Percentiles rank a stretch among this genome's conserved stretches.
phyloP scores from a whole-genome alignment of 1,284 basidiomycete genomes.

The Bondarzewia mesenterica region DNA sequence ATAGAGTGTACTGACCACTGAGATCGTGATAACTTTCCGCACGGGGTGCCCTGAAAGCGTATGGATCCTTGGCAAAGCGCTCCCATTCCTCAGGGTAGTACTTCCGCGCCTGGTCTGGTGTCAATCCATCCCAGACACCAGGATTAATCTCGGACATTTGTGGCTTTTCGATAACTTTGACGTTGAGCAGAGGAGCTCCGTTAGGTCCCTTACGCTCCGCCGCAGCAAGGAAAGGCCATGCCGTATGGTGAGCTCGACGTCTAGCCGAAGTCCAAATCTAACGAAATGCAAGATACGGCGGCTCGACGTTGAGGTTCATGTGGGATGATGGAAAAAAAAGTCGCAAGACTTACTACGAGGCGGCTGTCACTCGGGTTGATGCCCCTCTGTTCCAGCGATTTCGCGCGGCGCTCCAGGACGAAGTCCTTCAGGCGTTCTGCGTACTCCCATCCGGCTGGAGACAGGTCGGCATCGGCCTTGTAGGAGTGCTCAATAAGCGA shows the following conservation, averaged over 20 bases:
- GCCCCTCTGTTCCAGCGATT: conserved; percentile 60
- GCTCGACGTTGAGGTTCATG: too few relatives aligned
- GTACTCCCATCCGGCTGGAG: conserved; percentile 93
- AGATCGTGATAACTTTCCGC: conserved; percentile 94
- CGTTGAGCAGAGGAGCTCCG: conserved; percentile 24
- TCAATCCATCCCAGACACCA: conserved; percentile 92
- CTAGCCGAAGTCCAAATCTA: conserved; percentile 98
- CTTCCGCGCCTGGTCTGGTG: conserved; percentile 82
- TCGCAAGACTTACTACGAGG: conserved; percentile 53
- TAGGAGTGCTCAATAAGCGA: conserved; percentile 98
- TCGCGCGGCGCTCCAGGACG: conserved; percentile 68
- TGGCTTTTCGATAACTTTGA: conserved; percentile 88
- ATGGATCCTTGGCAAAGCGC: conserved; percentile 87
- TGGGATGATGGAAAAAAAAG: background rate
- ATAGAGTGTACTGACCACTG: conserved; percentile 41
- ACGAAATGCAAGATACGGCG: background rate
- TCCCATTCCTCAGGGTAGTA: conserved; percentile 94
- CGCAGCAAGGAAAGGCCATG: conserved; percentile 81
- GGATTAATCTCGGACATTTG: conserved; percentile 99
- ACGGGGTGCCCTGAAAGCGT: conserved; percentile 85
- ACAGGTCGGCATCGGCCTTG: conserved; percentile 96
- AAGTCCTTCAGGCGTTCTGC: conserved; percentile 82
- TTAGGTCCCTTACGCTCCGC: conserved; percentile 14
- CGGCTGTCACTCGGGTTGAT: conserved; percentile 57
- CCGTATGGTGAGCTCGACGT: conserved; percentile 88